Evolutionary conservation across 208 protist species (phyloP).

Genomic region (Acanthamoeba culbertsoni): DNA sequence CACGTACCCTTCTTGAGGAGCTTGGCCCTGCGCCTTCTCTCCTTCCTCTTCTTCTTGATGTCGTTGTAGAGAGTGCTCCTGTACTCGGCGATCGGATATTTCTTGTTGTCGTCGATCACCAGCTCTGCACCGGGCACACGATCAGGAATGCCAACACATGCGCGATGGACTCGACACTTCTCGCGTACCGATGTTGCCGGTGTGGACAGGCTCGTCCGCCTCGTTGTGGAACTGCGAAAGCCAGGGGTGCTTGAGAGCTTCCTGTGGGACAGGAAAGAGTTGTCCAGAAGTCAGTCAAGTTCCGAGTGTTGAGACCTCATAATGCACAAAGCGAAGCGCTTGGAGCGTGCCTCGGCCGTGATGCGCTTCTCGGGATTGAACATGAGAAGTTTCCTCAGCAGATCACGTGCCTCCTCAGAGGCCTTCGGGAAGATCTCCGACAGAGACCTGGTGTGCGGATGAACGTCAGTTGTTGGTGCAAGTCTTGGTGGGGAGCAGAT

Average conservation of each 20-base stretch:
- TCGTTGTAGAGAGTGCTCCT: constrained; percentile 88
- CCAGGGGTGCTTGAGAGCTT: constrained; percentile 46
- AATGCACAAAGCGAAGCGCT: neutral
- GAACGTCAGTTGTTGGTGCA: constrained; percentile 48
- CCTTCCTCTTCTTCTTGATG: constrained; percentile 59
- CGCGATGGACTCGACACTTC: no score
- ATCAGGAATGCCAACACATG: no score
- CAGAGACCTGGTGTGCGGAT: no score
- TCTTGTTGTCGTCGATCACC: constrained; percentile 92
- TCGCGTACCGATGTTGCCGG: constrained; percentile 8
- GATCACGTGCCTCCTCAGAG: constrained; percentile 91
- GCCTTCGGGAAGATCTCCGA: constrained; percentile 90
- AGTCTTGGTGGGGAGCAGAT: constrained; percentile 68
- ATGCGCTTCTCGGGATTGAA: constrained; percentile 96
- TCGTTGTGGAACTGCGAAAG: constrained; percentile 56
- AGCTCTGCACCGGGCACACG: constrained; percentile 88
- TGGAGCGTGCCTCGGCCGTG: constrained; percentile 69
- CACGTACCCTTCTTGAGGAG: constrained; percentile 15
- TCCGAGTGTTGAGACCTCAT: neutral
- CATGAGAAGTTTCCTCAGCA: constrained; percentile 92
- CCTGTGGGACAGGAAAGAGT: neutral
- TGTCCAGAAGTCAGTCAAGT: neutral
- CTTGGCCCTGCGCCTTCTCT: constrained; percentile 38
- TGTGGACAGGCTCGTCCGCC: constrained; percentile 85
- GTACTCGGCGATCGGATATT: constrained; percentile 92